phyloP scores from a whole-genome alignment of 2,329 filamentous ascomycete species.

The Clonostachys rhizophaga region DNA sequence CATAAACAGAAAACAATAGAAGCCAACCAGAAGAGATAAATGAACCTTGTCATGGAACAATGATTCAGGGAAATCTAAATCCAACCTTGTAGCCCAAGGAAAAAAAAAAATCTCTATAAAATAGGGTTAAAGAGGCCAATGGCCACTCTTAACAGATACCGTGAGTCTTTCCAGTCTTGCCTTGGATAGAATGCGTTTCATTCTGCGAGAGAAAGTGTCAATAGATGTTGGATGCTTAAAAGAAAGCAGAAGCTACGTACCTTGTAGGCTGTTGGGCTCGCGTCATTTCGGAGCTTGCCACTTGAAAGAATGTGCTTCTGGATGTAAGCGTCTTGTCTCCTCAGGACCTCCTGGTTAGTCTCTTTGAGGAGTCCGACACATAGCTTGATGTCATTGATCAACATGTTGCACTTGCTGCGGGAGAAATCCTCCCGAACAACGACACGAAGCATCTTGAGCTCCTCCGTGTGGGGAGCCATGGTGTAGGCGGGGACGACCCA shows the following conservation, averaged over 20 bases:
- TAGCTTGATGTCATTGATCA: constrained; percentile 75
- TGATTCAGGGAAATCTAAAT: not conserved
- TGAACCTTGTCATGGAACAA: too few relatives aligned
- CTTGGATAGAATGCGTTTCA: constrained; percentile 84
- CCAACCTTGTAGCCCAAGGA: too few relatives aligned
- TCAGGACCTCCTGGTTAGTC: constrained; percentile 69
- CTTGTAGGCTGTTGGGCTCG: constrained; percentile 6
- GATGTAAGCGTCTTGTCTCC: constrained; percentile 65
- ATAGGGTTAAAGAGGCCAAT: too few relatives aligned
- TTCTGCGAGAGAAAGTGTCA: constrained; percentile 33
- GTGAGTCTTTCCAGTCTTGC: constrained; percentile 88
- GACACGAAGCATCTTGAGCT: constrained; percentile 86
- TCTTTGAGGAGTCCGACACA: constrained; percentile 66
- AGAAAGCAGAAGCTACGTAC: not conserved
- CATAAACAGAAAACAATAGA: too few relatives aligned
- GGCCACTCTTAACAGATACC: constrained; percentile 62
- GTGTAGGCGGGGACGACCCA: constrained; percentile 97
- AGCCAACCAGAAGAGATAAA: too few relatives aligned
- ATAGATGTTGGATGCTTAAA: not conserved
- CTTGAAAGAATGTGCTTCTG: constrained; percentile 46
- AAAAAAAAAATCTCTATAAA: too few relatives aligned
- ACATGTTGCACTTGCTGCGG: constrained; percentile 71
- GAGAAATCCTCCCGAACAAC: constrained; percentile 93
- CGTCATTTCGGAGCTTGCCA: constrained; percentile 49
- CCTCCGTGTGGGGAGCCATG: constrained; percentile 83